phyloP scores from a whole-genome alignment of 106 monocot genomes.

The Dactylorhiza incarnata region DNA sequence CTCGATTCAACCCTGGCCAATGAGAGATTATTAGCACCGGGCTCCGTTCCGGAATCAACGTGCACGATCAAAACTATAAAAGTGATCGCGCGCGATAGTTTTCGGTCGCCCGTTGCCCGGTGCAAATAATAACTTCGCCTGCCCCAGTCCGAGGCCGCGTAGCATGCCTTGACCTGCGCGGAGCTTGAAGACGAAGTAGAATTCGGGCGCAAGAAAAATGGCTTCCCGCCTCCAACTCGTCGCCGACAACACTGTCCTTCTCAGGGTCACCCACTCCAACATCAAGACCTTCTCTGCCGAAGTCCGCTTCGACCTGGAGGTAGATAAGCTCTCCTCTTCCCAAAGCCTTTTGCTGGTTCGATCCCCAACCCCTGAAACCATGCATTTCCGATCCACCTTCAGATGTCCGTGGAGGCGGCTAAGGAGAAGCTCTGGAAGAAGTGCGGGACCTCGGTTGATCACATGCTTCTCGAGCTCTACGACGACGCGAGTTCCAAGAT shows the following conservation, averaged over 20 bases:
- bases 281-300: conserved; percentile 77
- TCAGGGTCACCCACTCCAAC: conserved; percentile 78
- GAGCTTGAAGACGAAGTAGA: neutral
- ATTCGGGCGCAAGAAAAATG: conserved; percentile 11
- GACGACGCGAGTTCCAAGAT: conserved; percentile 64
- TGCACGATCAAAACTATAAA: too few species aligned
- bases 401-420: conserved; percentile 63
- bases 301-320: conserved; percentile 66
- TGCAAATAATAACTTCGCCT: too few species aligned
- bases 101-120: too few species aligned
- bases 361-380: neutral
- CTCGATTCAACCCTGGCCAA: too few species aligned
- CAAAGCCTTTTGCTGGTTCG: conserved; percentile 2
- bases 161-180: too few species aligned
- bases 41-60: too few species aligned
- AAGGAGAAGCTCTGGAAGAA: conserved; percentile 96
- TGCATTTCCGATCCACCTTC: neutral
- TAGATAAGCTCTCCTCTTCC: conserved; percentile 7
- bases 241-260: conserved; percentile 50
- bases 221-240: conserved; percentile 60
- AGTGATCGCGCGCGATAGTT: too few species aligned
- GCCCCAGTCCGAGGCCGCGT: too few species aligned
- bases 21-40: too few species aligned
- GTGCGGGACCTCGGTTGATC: conserved; percentile 72
- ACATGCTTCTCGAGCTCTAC: conserved; percentile 80